Conservation (phyloP, 2,329 filamentous ascomycete species). For the Epichloe gansuensis region DNA sequence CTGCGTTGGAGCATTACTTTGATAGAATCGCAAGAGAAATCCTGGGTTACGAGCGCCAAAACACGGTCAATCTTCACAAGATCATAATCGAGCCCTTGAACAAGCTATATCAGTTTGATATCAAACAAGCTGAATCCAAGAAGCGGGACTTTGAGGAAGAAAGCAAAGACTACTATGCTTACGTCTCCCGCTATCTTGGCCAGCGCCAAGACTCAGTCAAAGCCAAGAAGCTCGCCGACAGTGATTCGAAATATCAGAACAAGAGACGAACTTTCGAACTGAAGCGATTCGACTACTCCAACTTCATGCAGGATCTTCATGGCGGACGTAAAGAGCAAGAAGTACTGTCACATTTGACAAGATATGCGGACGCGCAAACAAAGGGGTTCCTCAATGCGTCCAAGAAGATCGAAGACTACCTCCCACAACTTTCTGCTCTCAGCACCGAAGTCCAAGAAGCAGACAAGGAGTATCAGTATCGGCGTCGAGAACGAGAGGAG, state of each 20-base stretch:
- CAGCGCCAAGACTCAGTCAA: slow-evolving; percentile 93
- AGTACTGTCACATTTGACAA: slow-evolving; percentile 85
- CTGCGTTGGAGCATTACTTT: slow-evolving; percentile 94
- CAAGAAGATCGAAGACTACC: slow-evolving; percentile 74
- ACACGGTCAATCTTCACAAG: slow-evolving; percentile 72
- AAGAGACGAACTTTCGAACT: slow-evolving; percentile 93
- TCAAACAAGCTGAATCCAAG: slow-evolving; percentile 94
- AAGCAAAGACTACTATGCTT: slow-evolving; percentile 96
- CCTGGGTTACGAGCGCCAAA: slow-evolving; percentile 72
- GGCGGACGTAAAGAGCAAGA: slow-evolving; percentile 98
- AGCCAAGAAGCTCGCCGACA: slow-evolving; percentile 91
- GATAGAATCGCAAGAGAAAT: slow-evolving; percentile 94
- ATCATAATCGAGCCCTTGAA: slow-evolving; percentile 90
- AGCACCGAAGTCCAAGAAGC: slow-evolving; percentile 81
- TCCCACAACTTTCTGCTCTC: slow-evolving; percentile 83
- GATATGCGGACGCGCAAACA: slow-evolving; percentile 84
- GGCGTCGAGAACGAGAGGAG: slow-evolving; percentile 88
- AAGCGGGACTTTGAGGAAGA: slow-evolving; percentile 98
- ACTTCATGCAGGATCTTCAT: slow-evolving; percentile 98
- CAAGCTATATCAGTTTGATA: slow-evolving; percentile 87
- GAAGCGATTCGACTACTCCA: slow-evolving; percentile 96
- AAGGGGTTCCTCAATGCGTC: slow-evolving; percentile 70
- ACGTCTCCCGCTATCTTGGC: slow-evolving; percentile 89
- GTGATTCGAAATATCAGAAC: slow-evolving; percentile 88
- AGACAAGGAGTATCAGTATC: slow-evolving; percentile 94